Percentiles rank a stretch among this genome's conserved stretches.
Conservation (phyloP, 2,329 filamentous ascomycete species). For the Ceratocystis albifundus region DNA sequence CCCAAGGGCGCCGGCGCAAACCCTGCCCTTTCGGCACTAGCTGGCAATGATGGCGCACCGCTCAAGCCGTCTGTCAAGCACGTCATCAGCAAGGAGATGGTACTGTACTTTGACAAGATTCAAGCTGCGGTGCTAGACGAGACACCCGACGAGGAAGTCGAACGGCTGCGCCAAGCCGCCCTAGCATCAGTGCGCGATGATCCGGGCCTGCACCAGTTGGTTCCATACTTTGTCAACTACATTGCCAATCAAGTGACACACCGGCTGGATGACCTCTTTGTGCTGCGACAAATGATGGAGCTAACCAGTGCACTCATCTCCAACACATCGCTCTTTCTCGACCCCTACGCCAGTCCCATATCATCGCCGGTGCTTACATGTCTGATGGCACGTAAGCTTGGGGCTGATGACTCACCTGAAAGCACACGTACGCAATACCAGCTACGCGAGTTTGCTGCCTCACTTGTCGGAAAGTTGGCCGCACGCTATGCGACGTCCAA, state of each 20-base stretch:
- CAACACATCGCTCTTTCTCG: slow-evolving; percentile 66
- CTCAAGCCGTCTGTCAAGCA: slow-evolving; percentile 92
- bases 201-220: slow-evolving; percentile 84
- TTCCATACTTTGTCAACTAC: slow-evolving; percentile 94
- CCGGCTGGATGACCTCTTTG: slow-evolving; percentile 77
- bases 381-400: slow-evolving; percentile 65
- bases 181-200: slow-evolving; percentile 78
- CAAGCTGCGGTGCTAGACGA: slow-evolving; percentile 81
- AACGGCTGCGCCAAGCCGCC: slow-evolving; percentile 65
- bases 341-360: slow-evolving; percentile 52
- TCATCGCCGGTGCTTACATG: slow-evolving; percentile 86
- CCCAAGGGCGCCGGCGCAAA: slow-evolving; percentile 86
- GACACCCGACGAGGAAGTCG: slow-evolving; percentile 64
- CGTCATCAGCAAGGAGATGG: slow-evolving; percentile 87
- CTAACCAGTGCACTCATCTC: slow-evolving; percentile 72
- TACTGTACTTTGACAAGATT: slow-evolving; percentile 94
- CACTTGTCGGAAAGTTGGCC: slow-evolving; percentile 66
- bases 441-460: slow-evolving; percentile 73
- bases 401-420: slow-evolving; percentile 44
- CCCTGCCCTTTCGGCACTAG: slow-evolving; percentile 62
- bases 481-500: slow-evolving; percentile 72
- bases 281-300: slow-evolving; percentile 84
- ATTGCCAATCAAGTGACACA: slow-evolving; percentile 94
- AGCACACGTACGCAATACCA: slow-evolving; percentile 56
- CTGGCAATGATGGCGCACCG: slow-evolving; percentile 34